phyloP scores from a whole-genome alignment of 2,329 filamentous ascomycete species.

The Aureobasidium pullulans region DNA sequence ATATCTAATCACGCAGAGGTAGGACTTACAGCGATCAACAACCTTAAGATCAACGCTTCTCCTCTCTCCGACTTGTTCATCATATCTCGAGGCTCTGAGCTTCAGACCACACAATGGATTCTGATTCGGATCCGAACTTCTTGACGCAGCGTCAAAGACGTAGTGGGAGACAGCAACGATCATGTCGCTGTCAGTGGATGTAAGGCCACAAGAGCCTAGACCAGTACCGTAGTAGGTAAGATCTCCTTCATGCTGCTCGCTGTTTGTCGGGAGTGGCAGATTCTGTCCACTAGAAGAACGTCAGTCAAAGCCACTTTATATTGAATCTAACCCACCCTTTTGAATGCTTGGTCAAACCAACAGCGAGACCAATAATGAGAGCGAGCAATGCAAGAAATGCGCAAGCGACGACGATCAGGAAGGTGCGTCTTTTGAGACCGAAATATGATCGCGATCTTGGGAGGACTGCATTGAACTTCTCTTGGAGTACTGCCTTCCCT shows the following conservation, averaged over 20 bases:
- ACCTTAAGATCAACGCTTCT: conserved; percentile 55
- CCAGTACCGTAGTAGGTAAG: conserved; percentile 62
- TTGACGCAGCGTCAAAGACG: conserved; percentile 53
- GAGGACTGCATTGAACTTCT: conserved; percentile 28
- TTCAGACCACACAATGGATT: conserved; percentile 62
- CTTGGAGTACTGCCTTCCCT: background rate
- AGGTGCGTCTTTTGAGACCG: conserved; percentile 31
- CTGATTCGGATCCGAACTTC: conserved; percentile 44
- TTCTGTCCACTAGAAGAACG: conserved; percentile 28
- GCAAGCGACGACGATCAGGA: conserved; percentile 30
- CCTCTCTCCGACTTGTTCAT: conserved; percentile 38
- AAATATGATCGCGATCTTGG: conserved; percentile 34
- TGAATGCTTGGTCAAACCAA: conserved; percentile 26
- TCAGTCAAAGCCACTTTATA: background rate
- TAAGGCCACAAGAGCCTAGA: conserved; percentile 62
- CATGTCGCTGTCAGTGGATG: conserved; percentile 46
- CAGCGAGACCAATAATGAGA: conserved; percentile 36
- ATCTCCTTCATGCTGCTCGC: conserved; percentile 52
- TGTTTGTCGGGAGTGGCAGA: conserved; percentile 46
- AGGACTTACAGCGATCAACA: conserved; percentile 55
- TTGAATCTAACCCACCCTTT: conserved; percentile 13
- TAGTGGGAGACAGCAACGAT: conserved; percentile 61
- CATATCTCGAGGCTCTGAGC: conserved; percentile 52
- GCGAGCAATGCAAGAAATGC: conserved; percentile 29
- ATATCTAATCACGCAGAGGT: background rate